A percentile compares a stretch with the other conserved stretches of the same genome.
These are phyloP conservation scores for Geranomyces variabilis DNA, from an alignment of 192 early-diverging fungal species.

Conservation along the genomic window DNA sequence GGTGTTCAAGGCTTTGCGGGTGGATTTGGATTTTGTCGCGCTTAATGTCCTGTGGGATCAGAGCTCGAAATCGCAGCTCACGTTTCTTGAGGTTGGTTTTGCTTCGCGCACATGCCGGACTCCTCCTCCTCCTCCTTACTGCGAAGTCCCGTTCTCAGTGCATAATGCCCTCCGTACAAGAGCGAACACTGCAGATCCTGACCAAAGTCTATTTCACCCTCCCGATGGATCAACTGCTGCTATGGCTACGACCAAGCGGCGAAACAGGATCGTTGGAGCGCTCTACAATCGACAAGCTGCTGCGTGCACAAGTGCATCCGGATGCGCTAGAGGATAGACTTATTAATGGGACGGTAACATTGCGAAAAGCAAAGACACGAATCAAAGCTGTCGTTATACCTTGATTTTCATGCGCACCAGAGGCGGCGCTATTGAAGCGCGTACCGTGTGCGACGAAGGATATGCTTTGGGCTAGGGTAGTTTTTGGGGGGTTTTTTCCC, in stretches of 20 bases:
- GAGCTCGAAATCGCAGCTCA: neutral
- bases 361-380: conserved; percentile 25
- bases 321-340: conserved; percentile 6
- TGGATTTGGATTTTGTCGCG: conserved; percentile 28
- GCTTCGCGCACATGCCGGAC: neutral
- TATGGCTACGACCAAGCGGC: neutral
- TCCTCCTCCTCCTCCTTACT: neutral
- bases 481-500: too few species aligned
- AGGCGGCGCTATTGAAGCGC: too few species aligned
- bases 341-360: neutral
- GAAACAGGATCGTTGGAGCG: neutral
- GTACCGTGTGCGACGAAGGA: too few species aligned
- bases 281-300: neutral
- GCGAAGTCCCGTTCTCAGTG: too few species aligned
- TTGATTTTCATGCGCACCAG: neutral
- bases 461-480: too few species aligned
- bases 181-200: conserved; percentile 22
- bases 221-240: conserved; percentile 9
- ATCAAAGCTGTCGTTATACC: neutral
- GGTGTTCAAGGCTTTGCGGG: conserved; percentile 20
- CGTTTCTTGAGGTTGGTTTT: conserved; percentile 17
- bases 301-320: neutral
- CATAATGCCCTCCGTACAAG: neutral
- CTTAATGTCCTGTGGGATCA: conserved; percentile 13
- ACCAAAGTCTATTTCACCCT: conserved; percentile 33